Percentiles rank a stretch among this genome's conserved stretches.
phyloP scores from a whole-genome alignment of 345 rosid species.

The Eucalyptus erythrocorys region DNA sequence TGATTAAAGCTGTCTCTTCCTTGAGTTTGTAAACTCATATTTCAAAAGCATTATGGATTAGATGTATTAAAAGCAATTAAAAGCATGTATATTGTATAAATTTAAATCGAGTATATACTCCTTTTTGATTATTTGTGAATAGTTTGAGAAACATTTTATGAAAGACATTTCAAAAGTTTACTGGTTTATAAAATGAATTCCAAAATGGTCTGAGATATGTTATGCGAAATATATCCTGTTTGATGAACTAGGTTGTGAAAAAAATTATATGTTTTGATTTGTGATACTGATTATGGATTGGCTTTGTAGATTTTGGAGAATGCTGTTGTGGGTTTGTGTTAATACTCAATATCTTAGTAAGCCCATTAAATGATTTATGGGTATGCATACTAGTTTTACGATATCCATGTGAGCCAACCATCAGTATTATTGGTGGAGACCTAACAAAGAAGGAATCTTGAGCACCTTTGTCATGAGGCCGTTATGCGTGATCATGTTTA shows the following conservation, averaged over 20 bases:
- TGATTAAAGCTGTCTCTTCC: not conserved
- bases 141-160: too few species aligned
- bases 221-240: accelerated
- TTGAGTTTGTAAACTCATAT: not conserved
- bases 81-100: not conserved
- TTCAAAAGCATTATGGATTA: accelerated
- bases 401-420: accelerated
- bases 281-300: not conserved
- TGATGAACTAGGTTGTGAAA: too few species aligned
- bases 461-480: not conserved
- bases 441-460: not conserved
- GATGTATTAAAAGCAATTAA: too few species aligned
- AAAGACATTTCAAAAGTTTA: too few species aligned
- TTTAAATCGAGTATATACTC: too few species aligned
- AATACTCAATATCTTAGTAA: not conserved
- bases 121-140: too few species aligned
- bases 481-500: not conserved
- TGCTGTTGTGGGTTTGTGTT: not conserved
- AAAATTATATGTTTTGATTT: too few species aligned
- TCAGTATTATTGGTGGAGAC: accelerated
- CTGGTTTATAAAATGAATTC: too few species aligned
- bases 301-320: not conserved
- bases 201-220: too few species aligned
- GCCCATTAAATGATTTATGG: not conserved
- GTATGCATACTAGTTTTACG: accelerated